Conservation (phyloP, 352 stramenopile genomes). For the Globisporangium alternatum region DNA sequence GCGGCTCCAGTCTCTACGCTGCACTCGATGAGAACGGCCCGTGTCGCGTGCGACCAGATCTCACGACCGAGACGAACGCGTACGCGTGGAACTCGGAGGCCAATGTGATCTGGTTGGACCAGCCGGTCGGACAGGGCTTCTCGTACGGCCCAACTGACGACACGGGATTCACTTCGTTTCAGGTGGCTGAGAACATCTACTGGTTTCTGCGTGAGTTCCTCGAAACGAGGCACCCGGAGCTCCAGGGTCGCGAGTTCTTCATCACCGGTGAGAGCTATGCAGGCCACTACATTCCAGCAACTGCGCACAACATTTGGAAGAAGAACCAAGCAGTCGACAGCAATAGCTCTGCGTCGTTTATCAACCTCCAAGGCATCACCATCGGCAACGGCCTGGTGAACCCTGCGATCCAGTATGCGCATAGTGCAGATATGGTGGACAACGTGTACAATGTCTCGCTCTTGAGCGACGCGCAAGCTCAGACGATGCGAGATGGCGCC, state of each 20-base stretch:
- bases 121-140: conserved; percentile 56
- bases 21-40: conserved; percentile 67
- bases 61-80: conserved; percentile 29
- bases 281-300: conserved; percentile 51
- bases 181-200: conserved; percentile 42
- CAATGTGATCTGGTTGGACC: conserved; percentile 63
- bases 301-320: conserved; percentile 50
- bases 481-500: conserved; percentile 12
- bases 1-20: too few relatives aligned
- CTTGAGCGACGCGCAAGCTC: conserved; percentile 22
- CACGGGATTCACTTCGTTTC: conserved; percentile 23
- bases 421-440: conserved; percentile 51
- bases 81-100: conserved; percentile 57
- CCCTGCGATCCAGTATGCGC: conserved; percentile 38
- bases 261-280: conserved; percentile 26
- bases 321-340: too few relatives aligned
- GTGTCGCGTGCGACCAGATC: too few relatives aligned
- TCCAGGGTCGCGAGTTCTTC: conserved; percentile 39
- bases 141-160: conserved; percentile 31
- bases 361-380: conserved; percentile 48
- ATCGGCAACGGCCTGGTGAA: conserved; percentile 57
- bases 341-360: too few relatives aligned
- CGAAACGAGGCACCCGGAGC: conserved; percentile 41
- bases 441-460: conserved; percentile 56
- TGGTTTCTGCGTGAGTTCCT: conserved; percentile 45